Base-by-base conservation (phyloP, 1,284 basidiomycete species). In the Pseudozyma hubeiensis region DNA sequence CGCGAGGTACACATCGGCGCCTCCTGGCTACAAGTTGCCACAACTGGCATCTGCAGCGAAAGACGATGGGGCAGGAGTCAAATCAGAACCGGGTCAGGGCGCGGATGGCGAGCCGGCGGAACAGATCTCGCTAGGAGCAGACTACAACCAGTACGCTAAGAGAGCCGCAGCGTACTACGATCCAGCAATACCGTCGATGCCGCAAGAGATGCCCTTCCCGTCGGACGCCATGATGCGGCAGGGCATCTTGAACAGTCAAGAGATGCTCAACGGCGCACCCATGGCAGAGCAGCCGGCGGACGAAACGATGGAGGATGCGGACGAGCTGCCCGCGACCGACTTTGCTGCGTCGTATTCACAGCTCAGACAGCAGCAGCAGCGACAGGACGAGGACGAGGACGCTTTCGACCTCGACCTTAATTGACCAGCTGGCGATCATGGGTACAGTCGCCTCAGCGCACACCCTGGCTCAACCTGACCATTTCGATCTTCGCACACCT, bases 401-500 rank as follows among this genome's bases (percentile, higher is more conserved):
- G 78, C 74, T 2, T 78, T 80, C 46, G 78, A 80, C 55, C 55
- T 80, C 34, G 78, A 80, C 40, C 71, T 80, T 46, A 80, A 80
- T 33, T 80, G 48, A 68, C 4, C 24, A 24, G 2, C 24, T 24
- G 24, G 24, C 24, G 2, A 24, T 24, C 24, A 24, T 24, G 24
- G 24, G 4, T 2, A 4, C 24, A 24, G 24, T 24, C 24, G 24
- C 24, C 24, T 24, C 2, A 24, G 24, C 24, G 24, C 24, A 24
- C 24, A 24, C n/a, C 5, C 40, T 14, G 14, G 35, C 7, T 41
- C 40, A 13, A 41, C 7, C 13, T 16, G 4, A 41, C 40, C 35
- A 4, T 37, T 14, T 37, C 35, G 35, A 24, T 24, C 24, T 24
- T 24, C 4, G 24, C 24, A 24, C 4, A 24, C 24, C 24, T 24